These are phyloP conservation scores for Sanghuangporus baumii DNA, from an alignment of 1,284 basidiomycete genomes.

Conservation along the genomic window DNA sequence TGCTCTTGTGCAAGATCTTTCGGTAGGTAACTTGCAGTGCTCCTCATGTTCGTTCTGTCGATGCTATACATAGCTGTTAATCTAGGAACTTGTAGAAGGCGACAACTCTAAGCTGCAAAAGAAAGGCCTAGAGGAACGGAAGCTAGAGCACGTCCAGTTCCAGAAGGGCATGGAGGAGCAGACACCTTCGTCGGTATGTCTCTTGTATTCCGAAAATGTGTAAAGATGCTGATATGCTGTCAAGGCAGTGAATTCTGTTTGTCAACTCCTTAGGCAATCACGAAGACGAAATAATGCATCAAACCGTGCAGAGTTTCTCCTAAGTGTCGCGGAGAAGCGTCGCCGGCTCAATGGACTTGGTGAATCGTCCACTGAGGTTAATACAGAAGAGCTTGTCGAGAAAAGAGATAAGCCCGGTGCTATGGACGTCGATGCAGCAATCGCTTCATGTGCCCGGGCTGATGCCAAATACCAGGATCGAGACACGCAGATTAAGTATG, in stretches of 20 bases:
- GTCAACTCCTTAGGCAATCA: slow-evolving; percentile 60
- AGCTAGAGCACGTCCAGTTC: slow-evolving; percentile 52
- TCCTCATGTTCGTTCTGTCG: not conserved
- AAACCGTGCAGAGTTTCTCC: slow-evolving; percentile 67
- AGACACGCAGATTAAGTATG: slow-evolving; percentile 75
- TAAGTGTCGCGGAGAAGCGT: slow-evolving; percentile 50
- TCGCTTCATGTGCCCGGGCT: slow-evolving; percentile 60
- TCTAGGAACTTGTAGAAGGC: slow-evolving; percentile 24
- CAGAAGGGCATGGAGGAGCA: slow-evolving; percentile 39
- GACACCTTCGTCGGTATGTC: slow-evolving; percentile 48
- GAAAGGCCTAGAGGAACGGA: slow-evolving; percentile 53
- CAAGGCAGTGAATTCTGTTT: slow-evolving; percentile 65
- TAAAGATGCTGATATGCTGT: slow-evolving; percentile 1
- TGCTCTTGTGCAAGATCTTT: slow-evolving; percentile 44
- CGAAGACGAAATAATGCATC: slow-evolving; percentile 66
- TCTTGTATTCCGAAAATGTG: not conserved
- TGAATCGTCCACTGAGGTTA: not conserved
- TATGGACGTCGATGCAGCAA: slow-evolving; percentile 2
- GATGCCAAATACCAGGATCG: slow-evolving; percentile 66
- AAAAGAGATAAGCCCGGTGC: not conserved
- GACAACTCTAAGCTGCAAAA: slow-evolving; percentile 20
- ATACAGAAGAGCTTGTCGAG: not conserved
- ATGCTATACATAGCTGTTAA: not conserved
- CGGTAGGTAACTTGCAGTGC: slow-evolving; percentile 34
- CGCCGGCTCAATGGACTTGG: slow-evolving; percentile 27